Percentiles rank a stretch among this genome's conserved stretches.
Evolutionary conservation across 2,329 filamentous ascomycete species (phyloP).

Genomic region (Corynespora cassiicola): DNA sequence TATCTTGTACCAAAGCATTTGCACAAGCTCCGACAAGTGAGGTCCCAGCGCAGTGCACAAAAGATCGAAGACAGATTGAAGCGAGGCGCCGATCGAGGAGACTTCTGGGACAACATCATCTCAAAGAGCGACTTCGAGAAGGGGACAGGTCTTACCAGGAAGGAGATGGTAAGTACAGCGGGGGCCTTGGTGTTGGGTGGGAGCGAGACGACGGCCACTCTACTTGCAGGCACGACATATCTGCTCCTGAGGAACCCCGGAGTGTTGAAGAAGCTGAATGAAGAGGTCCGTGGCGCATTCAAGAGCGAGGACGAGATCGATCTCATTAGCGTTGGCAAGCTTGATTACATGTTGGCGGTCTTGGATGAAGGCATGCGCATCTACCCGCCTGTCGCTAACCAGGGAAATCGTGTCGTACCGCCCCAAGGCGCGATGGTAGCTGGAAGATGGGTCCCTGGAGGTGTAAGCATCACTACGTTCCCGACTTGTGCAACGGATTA

Average conservation of each 20-base stretch:
- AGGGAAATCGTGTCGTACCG: slow-evolving; percentile 6
- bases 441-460: slow-evolving; percentile 9
- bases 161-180: slow-evolving; percentile 45
- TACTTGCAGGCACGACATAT: slow-evolving; percentile 45
- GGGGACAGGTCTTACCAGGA: slow-evolving; percentile 21
- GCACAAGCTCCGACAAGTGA: not conserved
- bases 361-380: slow-evolving; percentile 16
- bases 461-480: slow-evolving; percentile 12
- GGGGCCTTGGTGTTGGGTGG: slow-evolving; percentile 48
- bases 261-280: slow-evolving; percentile 12
- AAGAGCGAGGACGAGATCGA: slow-evolving; percentile 13
- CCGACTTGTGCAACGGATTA: not conserved
- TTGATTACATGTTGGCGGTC: slow-evolving; percentile 17
- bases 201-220: slow-evolving; percentile 55
- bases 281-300: slow-evolving; percentile 15
- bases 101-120: slow-evolving; percentile 21
- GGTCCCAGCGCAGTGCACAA: slow-evolving; percentile 20
- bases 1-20: not conserved
- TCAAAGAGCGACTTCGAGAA: slow-evolving; percentile 19
- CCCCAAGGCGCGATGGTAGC: slow-evolving; percentile 9
- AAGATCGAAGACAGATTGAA: no score
- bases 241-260: slow-evolving; percentile 18
- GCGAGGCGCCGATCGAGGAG: slow-evolving; percentile 18
- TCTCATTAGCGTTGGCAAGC: slow-evolving; percentile 7
- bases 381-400: slow-evolving; percentile 16